Percentiles rank a stretch among this genome's conserved stretches.
phyloP scores from a whole-genome alignment of 2,329 filamentous ascomycete species.

The Chaetomiaceae sp. region DNA sequence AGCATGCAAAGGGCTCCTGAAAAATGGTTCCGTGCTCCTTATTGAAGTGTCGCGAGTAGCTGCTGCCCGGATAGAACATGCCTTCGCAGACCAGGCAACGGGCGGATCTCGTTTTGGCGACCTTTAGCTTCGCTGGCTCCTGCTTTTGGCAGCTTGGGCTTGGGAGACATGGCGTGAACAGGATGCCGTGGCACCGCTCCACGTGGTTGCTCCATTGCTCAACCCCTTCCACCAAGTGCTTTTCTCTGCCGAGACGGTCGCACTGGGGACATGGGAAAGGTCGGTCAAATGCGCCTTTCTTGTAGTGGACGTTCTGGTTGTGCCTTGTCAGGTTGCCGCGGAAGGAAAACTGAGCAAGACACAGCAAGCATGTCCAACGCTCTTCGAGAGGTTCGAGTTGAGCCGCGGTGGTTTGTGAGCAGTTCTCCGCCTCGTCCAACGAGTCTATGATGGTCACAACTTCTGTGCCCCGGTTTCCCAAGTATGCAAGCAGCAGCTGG shows the following conservation, averaged over 20 bases:
- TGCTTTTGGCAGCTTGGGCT: neutral
- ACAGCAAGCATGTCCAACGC: neutral
- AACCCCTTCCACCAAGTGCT: neutral
- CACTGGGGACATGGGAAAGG: neutral
- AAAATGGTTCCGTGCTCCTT: neutral
- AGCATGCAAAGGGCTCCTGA: neutral
- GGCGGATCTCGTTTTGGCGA: neutral
- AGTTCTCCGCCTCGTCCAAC: neutral
- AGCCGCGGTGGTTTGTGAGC: neutral
- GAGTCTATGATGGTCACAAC: neutral
- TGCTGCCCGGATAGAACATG: neutral
- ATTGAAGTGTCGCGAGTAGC: neutral
- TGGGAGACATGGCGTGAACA: neutral
- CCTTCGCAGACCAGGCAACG: neutral
- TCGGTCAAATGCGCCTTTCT: neutral
- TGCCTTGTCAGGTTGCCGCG: neutral
- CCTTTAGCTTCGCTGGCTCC: neutral
- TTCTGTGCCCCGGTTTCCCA: neutral
- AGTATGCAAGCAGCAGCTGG: neutral
- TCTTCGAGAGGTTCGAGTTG: too few species aligned
- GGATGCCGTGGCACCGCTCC: neutral
- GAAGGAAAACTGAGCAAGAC: neutral
- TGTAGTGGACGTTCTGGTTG: constrained; percentile 1
- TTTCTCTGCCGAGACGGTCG: neutral
- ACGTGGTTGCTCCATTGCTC: constrained; percentile 6